Evolutionary conservation across 208 protist genomes (phyloP), one percentile per base, ranked within the genome.

Genomic region (Borovskyia barvae): DNA sequence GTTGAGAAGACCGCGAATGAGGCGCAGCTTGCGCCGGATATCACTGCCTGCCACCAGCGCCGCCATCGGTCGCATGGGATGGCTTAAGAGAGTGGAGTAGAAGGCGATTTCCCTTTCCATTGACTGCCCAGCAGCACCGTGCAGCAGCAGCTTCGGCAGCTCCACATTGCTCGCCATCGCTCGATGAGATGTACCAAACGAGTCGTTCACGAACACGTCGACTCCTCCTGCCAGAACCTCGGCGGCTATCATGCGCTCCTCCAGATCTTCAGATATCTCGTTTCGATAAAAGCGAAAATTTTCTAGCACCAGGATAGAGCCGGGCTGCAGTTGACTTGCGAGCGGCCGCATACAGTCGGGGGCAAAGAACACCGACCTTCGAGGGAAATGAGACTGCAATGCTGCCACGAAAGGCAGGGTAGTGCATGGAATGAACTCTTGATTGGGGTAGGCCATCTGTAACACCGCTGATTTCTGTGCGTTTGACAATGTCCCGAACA

Each of bases 121-220:
- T n/a, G 75, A 84, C 55, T 77, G 46, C 14, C 87, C 87, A 3
- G 83, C 78, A 3, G 83, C 81, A 59, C 81, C 82, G 63, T 91
- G 87, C 53, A 80, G 72, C 33, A 90, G 57, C 39, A 87, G 51
- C 45, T 73, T 72, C 12, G 81, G 87, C 32, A 94, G 65, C 41
- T 80, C 81, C 15, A 87, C 74, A 37, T 76, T 87, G 57, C 82
- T 90, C 19, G 80, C 83, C 12, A 77, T 49, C 0, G 52, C 41
- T 17, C 40, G 28, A 61, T 80, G 66, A n/a, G 80, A 73, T 17
- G 75, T 86, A n/a, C 74, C 81, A 42, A 94, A 88, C 28, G 81
- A 91, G 60, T 94, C 87, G 69, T 91, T 91, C 39, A 90, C 66
- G 75, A 86, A 91, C 7, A 91, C 24, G 52, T 94, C 87, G 33